phyloP scores from a whole-genome alignment of 2,329 filamentous ascomycete genomes.

The Endoconidiophora laricicola region DNA sequence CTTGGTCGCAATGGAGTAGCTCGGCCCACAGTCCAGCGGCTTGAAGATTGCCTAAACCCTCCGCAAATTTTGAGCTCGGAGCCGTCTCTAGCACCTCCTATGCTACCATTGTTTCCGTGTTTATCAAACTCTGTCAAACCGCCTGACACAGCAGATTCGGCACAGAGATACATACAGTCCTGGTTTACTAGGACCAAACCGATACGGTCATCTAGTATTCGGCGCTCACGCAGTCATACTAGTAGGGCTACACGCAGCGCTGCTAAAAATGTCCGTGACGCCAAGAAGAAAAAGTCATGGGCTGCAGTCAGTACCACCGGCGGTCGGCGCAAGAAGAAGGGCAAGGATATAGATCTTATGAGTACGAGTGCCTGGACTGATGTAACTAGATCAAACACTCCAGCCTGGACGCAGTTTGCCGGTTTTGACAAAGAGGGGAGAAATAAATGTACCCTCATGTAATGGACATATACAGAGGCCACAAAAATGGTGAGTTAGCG shows the following conservation, averaged over 20 bases:
- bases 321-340: constrained; percentile 18
- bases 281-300: constrained; percentile 22
- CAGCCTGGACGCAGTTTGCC: constrained; percentile 1
- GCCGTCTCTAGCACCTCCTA: not conserved
- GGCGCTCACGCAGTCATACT: constrained; percentile 35
- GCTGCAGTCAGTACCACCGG: constrained; percentile 4
- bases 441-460: constrained; percentile 39
- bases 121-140: not conserved
- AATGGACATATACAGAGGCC: constrained; percentile 12
- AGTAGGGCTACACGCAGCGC: constrained; percentile 33
- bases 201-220: constrained; percentile 23
- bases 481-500: too few species aligned
- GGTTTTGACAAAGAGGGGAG: constrained; percentile 18
- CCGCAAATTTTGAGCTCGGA: not conserved
- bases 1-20: constrained; percentile 19
- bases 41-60: constrained; percentile 37
- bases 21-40: constrained; percentile 33
- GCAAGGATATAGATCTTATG: constrained; percentile 23
- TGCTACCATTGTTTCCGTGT: constrained; percentile 10
- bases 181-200: constrained; percentile 2
- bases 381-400: constrained; percentile 21
- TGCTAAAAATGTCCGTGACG: constrained; percentile 45
- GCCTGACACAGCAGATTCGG: not conserved
- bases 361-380: constrained; percentile 39
- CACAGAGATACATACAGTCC: not conserved